Evolutionary conservation across 768 basidiomycete species (phyloP).

Genomic region (Clavulina sp.): DNA sequence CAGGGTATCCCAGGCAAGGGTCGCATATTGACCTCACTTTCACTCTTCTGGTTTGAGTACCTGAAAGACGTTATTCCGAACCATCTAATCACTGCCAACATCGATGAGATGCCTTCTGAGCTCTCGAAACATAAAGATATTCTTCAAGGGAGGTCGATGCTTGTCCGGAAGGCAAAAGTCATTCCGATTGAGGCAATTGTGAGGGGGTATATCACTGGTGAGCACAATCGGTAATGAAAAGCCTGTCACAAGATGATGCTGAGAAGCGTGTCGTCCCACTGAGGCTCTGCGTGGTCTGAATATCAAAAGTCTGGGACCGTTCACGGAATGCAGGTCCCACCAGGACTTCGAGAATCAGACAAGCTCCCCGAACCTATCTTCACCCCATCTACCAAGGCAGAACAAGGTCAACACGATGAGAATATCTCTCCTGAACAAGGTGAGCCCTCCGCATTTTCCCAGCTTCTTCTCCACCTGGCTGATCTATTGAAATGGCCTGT

Average conservation of each 20-base stretch:
- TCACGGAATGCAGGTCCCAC: constrained; percentile 63
- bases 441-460: constrained; percentile 15
- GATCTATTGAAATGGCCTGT: not conserved
- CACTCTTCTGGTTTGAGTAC: constrained; percentile 88
- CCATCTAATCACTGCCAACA: constrained; percentile 64
- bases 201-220: constrained; percentile 90
- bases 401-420: constrained; percentile 85
- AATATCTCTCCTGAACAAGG: constrained; percentile 80
- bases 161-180: constrained; percentile 77
- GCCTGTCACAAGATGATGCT: constrained; percentile 8
- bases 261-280: not conserved
- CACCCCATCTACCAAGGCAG: constrained; percentile 95
- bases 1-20: constrained; percentile 95
- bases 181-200: constrained; percentile 92
- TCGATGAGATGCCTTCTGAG: constrained; percentile 70
- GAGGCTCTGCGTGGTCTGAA: constrained; percentile 86
- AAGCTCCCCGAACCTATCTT: constrained; percentile 71
- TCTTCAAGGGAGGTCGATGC: constrained; percentile 74
- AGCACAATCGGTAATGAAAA: constrained; percentile 13
- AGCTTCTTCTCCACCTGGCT: too few relatives aligned
- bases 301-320: constrained; percentile 79
- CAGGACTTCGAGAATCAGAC: constrained; percentile 69
- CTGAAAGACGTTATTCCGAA: constrained; percentile 67
- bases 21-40: constrained; percentile 71
- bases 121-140: constrained; percentile 56